Evolutionary conservation across 805 yeast species (phyloP).

Genomic region (Nakazawaea anatomiae): DNA sequence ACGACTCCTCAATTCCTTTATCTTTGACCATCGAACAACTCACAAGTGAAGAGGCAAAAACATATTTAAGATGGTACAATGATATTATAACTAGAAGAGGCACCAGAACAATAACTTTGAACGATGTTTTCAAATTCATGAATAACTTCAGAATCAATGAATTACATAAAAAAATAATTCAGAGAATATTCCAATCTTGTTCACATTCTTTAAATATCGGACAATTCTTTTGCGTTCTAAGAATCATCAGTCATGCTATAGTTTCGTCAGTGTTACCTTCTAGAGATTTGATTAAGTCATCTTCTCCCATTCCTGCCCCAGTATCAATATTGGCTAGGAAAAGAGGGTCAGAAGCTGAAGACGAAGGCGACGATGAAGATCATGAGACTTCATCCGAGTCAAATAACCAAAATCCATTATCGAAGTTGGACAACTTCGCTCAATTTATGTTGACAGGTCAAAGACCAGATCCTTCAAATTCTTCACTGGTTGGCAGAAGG

Average conservation of each 20-base stretch:
- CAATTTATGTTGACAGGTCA: slow-evolving; percentile 79
- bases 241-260: slow-evolving; percentile 72
- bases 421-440: slow-evolving; percentile 84
- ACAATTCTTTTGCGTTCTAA: slow-evolving; percentile 81
- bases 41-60: slow-evolving; percentile 70
- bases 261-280: slow-evolving; percentile 43
- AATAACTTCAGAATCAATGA: slow-evolving; percentile 66
- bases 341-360: slow-evolving; percentile 41
- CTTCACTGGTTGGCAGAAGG: slow-evolving; percentile 31
- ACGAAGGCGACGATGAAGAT: slow-evolving; percentile 27
- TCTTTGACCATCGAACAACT: slow-evolving; percentile 64
- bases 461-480: slow-evolving; percentile 32
- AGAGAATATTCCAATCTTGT: slow-evolving; percentile 44
- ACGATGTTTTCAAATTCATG: slow-evolving; percentile 75
- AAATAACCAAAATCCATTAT: slow-evolving; percentile 26
- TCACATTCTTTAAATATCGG: slow-evolving; percentile 69
- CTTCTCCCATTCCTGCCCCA: slow-evolving; percentile 75
- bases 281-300: slow-evolving; percentile 42
- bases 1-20: slow-evolving; percentile 47
- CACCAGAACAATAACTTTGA: slow-evolving; percentile 57
- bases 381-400: slow-evolving; percentile 29
- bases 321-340: slow-evolving; percentile 66
- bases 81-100: slow-evolving; percentile 71
- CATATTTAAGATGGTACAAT: slow-evolving; percentile 92
- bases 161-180: slow-evolving; percentile 43